Evolutionary conservation across 2,329 filamentous ascomycete genomes (phyloP).

Genomic region (Truncatella angustata): DNA sequence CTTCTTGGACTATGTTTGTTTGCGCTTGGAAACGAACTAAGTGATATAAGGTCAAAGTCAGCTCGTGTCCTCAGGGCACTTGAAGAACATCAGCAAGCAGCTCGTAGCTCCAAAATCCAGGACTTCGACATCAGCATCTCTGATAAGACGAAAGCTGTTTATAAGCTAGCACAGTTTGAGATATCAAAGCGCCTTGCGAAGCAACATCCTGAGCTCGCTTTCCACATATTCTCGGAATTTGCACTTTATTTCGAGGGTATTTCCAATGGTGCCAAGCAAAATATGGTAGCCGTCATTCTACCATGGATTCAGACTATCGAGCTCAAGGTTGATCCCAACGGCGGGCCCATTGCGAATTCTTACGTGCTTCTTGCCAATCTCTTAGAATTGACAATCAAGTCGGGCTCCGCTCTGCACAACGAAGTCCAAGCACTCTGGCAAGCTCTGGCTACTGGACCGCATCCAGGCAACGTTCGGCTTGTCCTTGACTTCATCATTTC

Average conservation of each 20-base stretch:
- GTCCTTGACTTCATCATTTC: constrained; percentile 96
- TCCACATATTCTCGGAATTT: constrained; percentile 94
- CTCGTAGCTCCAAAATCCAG: constrained; percentile 81
- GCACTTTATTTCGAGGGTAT: constrained; percentile 89
- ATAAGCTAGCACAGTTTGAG: constrained; percentile 96
- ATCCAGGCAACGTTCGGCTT: constrained; percentile 89
- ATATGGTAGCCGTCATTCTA: constrained; percentile 89
- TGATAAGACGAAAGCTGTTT: constrained; percentile 96
- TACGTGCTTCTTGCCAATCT: constrained; percentile 95
- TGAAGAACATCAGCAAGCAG: constrained; percentile 73
- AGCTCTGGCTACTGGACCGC: constrained; percentile 86
- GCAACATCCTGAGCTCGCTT: constrained; percentile 85
- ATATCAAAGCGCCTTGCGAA: constrained; percentile 88
- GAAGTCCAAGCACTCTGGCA: constrained; percentile 98
- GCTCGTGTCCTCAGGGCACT: constrained; percentile 76
- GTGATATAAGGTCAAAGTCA: constrained; percentile 84
- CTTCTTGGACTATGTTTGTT: constrained; percentile 85
- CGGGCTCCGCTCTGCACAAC: constrained; percentile 83
- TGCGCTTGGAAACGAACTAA: constrained; percentile 88
- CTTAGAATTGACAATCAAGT: constrained; percentile 93
- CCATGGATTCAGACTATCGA: constrained; percentile 97
- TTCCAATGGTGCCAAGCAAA: constrained; percentile 78
- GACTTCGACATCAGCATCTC: constrained; percentile 98
- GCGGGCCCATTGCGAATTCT: constrained; percentile 84
- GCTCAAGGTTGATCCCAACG: constrained; percentile 86